Evolutionary conservation across 2,329 filamentous ascomycete genomes (phyloP), one percentile per base, ranked within the genome.

Genomic region (Xylaria sp.): DNA sequence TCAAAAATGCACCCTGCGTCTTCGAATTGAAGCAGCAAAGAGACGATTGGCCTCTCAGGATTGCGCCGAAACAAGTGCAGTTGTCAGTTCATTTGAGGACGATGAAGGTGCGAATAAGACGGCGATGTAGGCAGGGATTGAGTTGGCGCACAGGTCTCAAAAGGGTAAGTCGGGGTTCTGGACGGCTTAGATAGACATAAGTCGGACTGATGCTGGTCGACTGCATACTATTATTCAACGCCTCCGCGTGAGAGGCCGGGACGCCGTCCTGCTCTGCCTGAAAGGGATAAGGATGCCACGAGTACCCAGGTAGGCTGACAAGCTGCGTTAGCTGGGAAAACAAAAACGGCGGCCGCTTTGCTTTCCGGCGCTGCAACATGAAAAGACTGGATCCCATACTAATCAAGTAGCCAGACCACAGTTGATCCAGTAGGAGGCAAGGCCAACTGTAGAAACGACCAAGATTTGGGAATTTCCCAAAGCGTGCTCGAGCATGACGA

Each of bases 401-500:
- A 44, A 44, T 44, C 32, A 35, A 47, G 25, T n/a, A 35, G 5
- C 27, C 32, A 16, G 27, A 54, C 51, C 16, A 55, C 51, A 40
- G 60, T 53, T 9, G 44, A 18, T 44, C 40, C 40, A 44, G 40
- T 44, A 44, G 16, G 40, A 21, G 44, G n/a, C 6, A 54, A 40
- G 23, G 13, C 18, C 42, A 21, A 42, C 3, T 25, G 35, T 40
- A 57, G 18, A 48, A 60, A 29, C 27, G 42, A 60, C 40, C 40
- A 44, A 60, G 42, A 32, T 47, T 60, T 60, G 55, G 65, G 60
- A 64, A 68, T 64, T 68, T 68, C 65, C 65, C 50, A 68, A 67
- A 64, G 60, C 53, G 60, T 62, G 50, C 58, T 61, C 50, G 9
- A 62, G 63, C 58, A 66, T 61, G 57, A 48, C 57, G n/a, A 53